These are phyloP conservation scores for Mucor velutinosus DNA, from an alignment of 371 early-diverging fungal species.

Conservation along the genomic window DNA sequence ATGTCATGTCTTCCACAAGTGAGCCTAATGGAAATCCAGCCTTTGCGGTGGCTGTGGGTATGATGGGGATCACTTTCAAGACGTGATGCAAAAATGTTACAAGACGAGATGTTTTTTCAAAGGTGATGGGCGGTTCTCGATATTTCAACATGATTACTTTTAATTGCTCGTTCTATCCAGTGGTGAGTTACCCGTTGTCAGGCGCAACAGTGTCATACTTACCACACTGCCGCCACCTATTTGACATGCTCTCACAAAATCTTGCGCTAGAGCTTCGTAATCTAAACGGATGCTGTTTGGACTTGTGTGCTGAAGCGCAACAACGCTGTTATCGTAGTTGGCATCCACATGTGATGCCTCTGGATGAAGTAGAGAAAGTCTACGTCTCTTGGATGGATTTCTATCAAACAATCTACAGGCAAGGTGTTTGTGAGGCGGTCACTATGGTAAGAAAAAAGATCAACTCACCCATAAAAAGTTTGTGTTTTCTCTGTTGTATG, in stretches of 20 bases:
- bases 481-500: background rate
- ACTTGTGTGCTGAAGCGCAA: constrained; percentile 20
- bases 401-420: constrained; percentile 32
- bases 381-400: constrained; percentile 41
- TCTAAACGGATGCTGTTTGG: constrained; percentile 31
- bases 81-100: constrained; percentile 47
- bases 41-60: constrained; percentile 2
- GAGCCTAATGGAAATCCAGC: constrained; percentile 38
- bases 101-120: constrained; percentile 40
- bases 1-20: constrained; percentile 42
- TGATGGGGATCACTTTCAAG: constrained; percentile 32
- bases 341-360: constrained; percentile 12
- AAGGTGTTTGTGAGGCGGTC: background rate
- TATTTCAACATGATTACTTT: constrained; percentile 45
- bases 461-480: constrained; percentile 28
- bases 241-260: constrained; percentile 43
- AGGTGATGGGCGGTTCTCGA: constrained; percentile 44
- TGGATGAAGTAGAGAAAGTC: constrained; percentile 43
- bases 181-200: background rate
- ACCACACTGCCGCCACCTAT: constrained; percentile 31
- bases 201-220: background rate
- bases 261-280: constrained; percentile 36
- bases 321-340: constrained; percentile 27
- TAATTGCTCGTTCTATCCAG: constrained; percentile 40
- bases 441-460: background rate